These are phyloP conservation scores for Quercus mongolica DNA, from an alignment of 306 rosid species.

Conservation along the genomic window DNA sequence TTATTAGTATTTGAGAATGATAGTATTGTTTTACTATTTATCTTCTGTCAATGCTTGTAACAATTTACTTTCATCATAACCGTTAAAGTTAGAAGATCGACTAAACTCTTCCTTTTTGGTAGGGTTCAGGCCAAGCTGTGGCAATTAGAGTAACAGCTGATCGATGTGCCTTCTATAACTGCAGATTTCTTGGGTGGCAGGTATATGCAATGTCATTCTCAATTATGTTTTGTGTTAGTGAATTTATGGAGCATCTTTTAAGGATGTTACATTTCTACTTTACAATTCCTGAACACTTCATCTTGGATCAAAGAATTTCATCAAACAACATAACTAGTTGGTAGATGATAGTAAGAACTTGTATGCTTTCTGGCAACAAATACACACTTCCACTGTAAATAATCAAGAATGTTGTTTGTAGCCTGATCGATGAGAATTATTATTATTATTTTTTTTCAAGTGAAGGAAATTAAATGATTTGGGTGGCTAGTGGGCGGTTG, in stretches of 20 bases:
- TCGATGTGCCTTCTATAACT: constrained; percentile 87
- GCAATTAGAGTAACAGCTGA: constrained; percentile 90
- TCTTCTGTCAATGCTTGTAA: neutral
- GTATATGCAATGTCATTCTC: constrained; percentile 31
- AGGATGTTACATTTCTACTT: constrained; percentile 7
- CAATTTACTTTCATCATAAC: neutral
- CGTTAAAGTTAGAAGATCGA: neutral
- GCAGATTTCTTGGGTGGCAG: constrained; percentile 99
- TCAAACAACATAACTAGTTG: neutral
- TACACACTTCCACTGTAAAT: neutral
- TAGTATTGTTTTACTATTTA: neutral
- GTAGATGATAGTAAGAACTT: neutral
- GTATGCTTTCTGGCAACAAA: neutral
- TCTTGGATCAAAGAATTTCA: neutral
- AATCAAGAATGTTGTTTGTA: neutral
- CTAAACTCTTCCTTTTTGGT: constrained; percentile 3
- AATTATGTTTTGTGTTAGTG: constrained; percentile 11
- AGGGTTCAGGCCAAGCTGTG: constrained; percentile 98
- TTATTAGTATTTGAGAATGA: no score
- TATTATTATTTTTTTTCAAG: neutral
- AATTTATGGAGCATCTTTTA: constrained; percentile 1
- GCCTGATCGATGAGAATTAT: neutral
- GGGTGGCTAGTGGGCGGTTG: no score
- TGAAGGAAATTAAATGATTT: neutral
- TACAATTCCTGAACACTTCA: neutral